Evolutionary conservation across 257 asterid genomes (phyloP).

Genomic region (Petrea volubilis): DNA sequence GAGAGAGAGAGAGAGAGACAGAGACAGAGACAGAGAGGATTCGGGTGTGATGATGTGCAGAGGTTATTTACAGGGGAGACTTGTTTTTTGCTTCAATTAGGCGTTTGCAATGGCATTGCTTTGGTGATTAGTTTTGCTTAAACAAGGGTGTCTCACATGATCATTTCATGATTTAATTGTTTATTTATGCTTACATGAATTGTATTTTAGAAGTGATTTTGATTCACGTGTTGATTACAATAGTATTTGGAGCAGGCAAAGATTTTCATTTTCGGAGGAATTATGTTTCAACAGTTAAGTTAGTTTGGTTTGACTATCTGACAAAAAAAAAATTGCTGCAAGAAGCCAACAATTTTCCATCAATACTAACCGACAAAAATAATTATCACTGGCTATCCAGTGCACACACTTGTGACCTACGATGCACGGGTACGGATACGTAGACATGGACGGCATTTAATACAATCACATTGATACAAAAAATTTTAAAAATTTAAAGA

Average conservation of each 20-base stretch:
- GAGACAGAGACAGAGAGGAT: conserved; percentile 20
- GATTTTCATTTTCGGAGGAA: background rate
- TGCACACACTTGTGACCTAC: background rate
- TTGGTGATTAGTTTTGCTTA: conserved; percentile 32
- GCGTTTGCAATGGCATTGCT: background rate
- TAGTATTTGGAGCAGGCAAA: background rate
- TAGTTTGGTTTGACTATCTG: background rate
- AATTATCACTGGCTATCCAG: conserved; percentile 27
- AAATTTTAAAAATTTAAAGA: too few species aligned
- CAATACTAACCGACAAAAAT: conserved; percentile 24
- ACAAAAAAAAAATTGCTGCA: background rate
- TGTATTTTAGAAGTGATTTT: background rate
- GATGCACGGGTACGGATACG: too few species aligned
- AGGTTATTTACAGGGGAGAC: background rate
- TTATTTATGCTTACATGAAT: background rate
- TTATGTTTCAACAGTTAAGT: background rate
- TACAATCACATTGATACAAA: too few species aligned
- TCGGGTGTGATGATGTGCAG: conserved; percentile 9
- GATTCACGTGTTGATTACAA: conserved; percentile 11
- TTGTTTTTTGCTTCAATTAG: conserved; percentile 39
- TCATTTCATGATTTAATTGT: conserved; percentile 19
- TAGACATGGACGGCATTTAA: too few species aligned
- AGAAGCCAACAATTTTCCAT: background rate
- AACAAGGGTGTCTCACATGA: conserved; percentile 30
- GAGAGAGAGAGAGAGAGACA: conserved; percentile 3